Evolutionary conservation across 805 yeast species (phyloP), one percentile per base, ranked within the genome.

Genomic region (Starmerella etchellsii): DNA sequence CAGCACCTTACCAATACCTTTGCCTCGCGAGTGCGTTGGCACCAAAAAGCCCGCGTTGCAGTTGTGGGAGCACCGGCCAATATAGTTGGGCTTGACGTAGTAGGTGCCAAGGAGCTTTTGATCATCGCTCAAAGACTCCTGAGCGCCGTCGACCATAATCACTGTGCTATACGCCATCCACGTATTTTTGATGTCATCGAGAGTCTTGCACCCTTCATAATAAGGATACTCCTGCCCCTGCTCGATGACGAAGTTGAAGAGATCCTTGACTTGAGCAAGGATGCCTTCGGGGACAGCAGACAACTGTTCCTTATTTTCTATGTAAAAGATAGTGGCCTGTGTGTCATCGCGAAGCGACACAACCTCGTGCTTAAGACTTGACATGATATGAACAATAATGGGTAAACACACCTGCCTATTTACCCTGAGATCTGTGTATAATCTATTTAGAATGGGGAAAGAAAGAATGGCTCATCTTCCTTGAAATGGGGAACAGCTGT

Each of bases 41-140:
- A 87, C 94, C 10, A 84, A 56, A 54, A 87, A 87, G 0, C 93
- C 95, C 0, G 77, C 95, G 57, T 87, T 87, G 54, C 95, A 83
- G 23, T 74, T 78, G 54, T 87, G 95, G 0, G 91, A 74, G 47
- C 88, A 78, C 43, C 94, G 70, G 8, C 94, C 95, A 2, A 67
- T 61, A 56, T 85, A 87, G 59, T 87, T 87, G 15, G 97, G 95
- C 54, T 81, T 84, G 52, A 85, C 66, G 58, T 78, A 81, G 56
- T 78, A 81, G 2, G 81, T 72, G 1, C 95, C 96, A 34, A 83
- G 56, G 44, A 76, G 71, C 0, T 63, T 54, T 4, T 64, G 47
- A 20, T 45, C 54, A 13, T 48, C 49, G n/a, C 54, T 41, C n/a
- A 57, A 52, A 10, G 43, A 15, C 3, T 37, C 33, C 9, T 34